Evolutionary conservation across 331 rosid species (phyloP).

Genomic region (Acacia concinna): DNA sequence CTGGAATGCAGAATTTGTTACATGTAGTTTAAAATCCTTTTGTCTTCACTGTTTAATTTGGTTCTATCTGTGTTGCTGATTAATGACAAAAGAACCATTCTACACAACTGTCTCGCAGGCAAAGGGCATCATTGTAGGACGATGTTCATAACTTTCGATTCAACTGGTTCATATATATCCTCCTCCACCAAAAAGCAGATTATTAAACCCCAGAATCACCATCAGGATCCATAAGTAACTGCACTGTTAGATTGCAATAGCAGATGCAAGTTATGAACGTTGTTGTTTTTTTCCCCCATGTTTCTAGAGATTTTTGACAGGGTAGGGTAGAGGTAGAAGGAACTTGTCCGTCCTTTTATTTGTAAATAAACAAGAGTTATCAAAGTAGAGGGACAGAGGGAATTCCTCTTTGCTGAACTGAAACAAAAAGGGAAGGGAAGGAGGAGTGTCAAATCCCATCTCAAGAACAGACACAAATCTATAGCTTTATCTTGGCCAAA

Average conservation of each 20-base stretch:
- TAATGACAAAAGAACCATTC: conserved; percentile 11
- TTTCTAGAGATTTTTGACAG: conserved; percentile 3
- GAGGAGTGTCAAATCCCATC: conserved; percentile 24
- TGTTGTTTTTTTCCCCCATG: conserved; percentile 10
- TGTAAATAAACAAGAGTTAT: not conserved
- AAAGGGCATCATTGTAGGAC: conserved; percentile 42
- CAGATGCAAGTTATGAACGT: conserved; percentile 39
- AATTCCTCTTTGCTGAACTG: not conserved
- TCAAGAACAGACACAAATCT: not conserved
- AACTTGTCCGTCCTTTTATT: not conserved
- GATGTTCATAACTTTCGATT: conserved; percentile 80
- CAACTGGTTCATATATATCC: not conserved
- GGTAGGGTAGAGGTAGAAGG: conserved; percentile 14
- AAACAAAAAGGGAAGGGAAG: not conserved
- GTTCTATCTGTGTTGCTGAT: conserved; percentile 7
- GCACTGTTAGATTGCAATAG: conserved; percentile 2
- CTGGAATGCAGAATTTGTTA: not conserved
- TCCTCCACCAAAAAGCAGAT: conserved; percentile 10
- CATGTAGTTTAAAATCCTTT: not conserved
- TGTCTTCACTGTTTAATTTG: not conserved
- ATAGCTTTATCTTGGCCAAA: not conserved
- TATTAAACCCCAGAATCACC: not conserved
- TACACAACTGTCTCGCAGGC: conserved; percentile 38
- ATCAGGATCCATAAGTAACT: conserved; percentile 4
- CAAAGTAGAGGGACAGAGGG: not conserved